Conservation (phyloP, 2,329 filamentous ascomycete genomes). For the Neospermospora avenae region DNA sequence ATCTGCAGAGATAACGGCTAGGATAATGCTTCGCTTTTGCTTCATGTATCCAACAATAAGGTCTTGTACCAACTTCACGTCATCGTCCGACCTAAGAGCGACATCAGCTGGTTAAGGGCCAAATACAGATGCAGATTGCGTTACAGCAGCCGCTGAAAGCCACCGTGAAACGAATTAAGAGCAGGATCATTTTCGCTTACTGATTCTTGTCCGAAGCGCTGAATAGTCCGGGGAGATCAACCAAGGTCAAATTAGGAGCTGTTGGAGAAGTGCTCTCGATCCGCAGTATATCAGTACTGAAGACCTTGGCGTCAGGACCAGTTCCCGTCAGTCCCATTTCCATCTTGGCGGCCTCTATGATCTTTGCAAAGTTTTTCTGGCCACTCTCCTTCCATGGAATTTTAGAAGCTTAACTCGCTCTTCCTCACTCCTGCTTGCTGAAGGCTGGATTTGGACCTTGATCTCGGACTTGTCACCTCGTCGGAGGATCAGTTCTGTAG, state of each 20-base stretch:
- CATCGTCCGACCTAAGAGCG: constrained; percentile 21
- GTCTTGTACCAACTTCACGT: constrained; percentile 19
- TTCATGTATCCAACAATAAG: constrained; percentile 36
- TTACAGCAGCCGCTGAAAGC: too few species aligned
- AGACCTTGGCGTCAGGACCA: constrained; percentile 23
- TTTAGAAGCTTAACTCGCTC: constrained; percentile 14
- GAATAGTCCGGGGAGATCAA: constrained; percentile 32
- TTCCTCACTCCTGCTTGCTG: constrained; percentile 4
- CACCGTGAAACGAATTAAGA: background rate
- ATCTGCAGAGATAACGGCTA: constrained; percentile 42
- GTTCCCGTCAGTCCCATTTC: constrained; percentile 8
- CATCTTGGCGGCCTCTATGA: constrained; percentile 22
- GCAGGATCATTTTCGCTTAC: constrained; percentile 33
- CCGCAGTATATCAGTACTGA: constrained; percentile 18
- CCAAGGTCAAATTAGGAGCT: constrained; percentile 19
- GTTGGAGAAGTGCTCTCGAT: constrained; percentile 18
- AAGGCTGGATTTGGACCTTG: constrained; percentile 15
- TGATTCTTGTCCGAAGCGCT: constrained; percentile 42
- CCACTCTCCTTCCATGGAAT: constrained; percentile 16
- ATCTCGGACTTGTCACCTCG: constrained; percentile 5
- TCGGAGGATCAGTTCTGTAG: constrained; percentile 41
- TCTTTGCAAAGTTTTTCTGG: constrained; percentile 10
- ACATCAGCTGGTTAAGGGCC: background rate
- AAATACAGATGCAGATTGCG: too few species aligned
- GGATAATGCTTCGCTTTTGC: constrained; percentile 40